phyloP scores from a whole-genome alignment of 345 rosid species.

The Acer campestre region DNA sequence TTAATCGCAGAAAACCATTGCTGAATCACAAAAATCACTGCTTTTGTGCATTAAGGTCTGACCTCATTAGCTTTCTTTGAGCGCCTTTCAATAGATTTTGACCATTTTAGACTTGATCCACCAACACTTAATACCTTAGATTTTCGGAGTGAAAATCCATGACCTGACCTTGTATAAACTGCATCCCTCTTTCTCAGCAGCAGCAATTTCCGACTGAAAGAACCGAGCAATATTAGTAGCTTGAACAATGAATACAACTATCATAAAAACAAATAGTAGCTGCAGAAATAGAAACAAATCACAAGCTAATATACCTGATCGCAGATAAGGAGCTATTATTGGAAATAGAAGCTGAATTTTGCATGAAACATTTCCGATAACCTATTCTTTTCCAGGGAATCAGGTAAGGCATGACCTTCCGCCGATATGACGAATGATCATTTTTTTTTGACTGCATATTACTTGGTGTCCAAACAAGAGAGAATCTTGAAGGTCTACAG shows the following conservation, averaged over 20 bases:
- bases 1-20: slow-evolving; percentile 5
- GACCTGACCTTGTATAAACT: slow-evolving; percentile 77
- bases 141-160: slow-evolving; percentile 84
- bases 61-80: slow-evolving; percentile 95
- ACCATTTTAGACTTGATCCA: slow-evolving; percentile 93
- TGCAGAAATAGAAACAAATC: slow-evolving; percentile 28
- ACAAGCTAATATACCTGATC: slow-evolving; percentile 53
- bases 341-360: slow-evolving; percentile 40
- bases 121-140: slow-evolving; percentile 91
- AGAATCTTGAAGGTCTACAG: slow-evolving; percentile 53
- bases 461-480: slow-evolving; percentile 77
- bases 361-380: slow-evolving; percentile 56
- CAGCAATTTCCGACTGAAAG: slow-evolving; percentile 63
- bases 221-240: slow-evolving; percentile 25
- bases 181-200: slow-evolving; percentile 75
- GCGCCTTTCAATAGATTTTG: slow-evolving; percentile 80
- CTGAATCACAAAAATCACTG: background rate
- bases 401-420: slow-evolving; percentile 64
- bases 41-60: slow-evolving; percentile 18
- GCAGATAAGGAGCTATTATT: slow-evolving; percentile 50
- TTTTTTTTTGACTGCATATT: slow-evolving; percentile 44
- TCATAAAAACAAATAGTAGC: slow-evolving; percentile 19
- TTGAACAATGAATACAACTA: slow-evolving; percentile 19
- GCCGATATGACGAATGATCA: slow-evolving; percentile 38
- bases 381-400: slow-evolving; percentile 92